A percentile compares a stretch with the other conserved stretches of the same genome.
Evolutionary conservation across 345 rosid genomes (phyloP).

Genomic region (Diplotaxis tenuifolia): DNA sequence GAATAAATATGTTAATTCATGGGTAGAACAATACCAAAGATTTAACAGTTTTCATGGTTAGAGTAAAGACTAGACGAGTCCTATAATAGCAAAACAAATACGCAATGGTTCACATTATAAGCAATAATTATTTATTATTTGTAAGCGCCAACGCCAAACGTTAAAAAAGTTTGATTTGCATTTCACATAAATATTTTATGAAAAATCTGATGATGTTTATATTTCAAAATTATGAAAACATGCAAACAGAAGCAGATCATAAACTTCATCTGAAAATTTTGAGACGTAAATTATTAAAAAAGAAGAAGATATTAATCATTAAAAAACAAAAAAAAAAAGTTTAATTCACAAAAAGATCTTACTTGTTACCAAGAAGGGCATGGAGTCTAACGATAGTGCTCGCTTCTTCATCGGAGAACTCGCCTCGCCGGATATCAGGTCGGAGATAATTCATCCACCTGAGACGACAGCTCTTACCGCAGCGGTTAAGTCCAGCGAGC

Average conservation of each 20-base stretch:
- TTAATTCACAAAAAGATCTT: conserved; percentile 5
- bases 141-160: background rate
- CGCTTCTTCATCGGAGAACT: conserved; percentile 75
- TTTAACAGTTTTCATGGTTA: background rate
- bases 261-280: background rate
- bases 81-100: background rate
- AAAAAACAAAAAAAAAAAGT: background rate
- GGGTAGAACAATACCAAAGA: too few species aligned
- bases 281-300: too few species aligned
- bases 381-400: conserved; percentile 63
- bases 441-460: conserved; percentile 91
- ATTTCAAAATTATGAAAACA: background rate
- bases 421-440: conserved; percentile 85
- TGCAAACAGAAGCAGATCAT: background rate
- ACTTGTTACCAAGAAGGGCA: conserved; percentile 81
- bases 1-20: too few species aligned
- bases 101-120: background rate
- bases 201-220: background rate
- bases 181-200: background rate
- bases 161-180: too few species aligned
- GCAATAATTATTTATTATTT: background rate
- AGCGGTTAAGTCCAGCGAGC: conserved; percentile 76
- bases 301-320: background rate
- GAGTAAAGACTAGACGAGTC: background rate
- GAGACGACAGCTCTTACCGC: conserved; percentile 90